Base-by-base conservation (phyloP, 208 protist genomes). In the Phytomonas sp. region DNA sequence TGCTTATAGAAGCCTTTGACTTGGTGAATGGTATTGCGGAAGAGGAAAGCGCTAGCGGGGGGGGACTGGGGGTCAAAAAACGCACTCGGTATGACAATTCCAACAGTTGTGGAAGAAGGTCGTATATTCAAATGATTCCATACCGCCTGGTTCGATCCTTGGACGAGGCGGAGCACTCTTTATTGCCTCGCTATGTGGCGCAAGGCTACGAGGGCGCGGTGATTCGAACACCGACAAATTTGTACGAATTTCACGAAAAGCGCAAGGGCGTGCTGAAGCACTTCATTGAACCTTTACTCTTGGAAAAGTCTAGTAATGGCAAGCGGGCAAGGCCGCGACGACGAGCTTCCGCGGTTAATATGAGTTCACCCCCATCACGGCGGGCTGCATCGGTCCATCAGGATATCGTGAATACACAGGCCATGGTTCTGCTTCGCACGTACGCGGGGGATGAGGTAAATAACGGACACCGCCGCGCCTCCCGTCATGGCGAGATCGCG, bases 151-250 rank as follows among this genome's bases (percentile, higher is more conserved):
- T 71, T 31, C 59, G 42, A 34, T 88, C 86, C 10, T 76, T 95
- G 56, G 70, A 80, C 12, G 83, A 91, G 37, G 85, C 85, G 8
- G 73, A 77, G 66, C 56, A 69, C 31, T 75, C 78, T 12, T 45
- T 87, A n/a, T 73, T 94, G 34, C 76, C 82, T 2, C 60, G 62
- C 29, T 95, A 84, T 75, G 40, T 86, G 7, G 45, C 40, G 19
- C 63, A 52, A 29, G 79, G 83, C 66, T 95, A 90, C 80, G 91
- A 95, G 66, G 91, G 91, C 26, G 88, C 88, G 42, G 91, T 95
- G 12, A 67, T 93, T 34, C 91, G 91, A 32, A 82, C 75, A 26
- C 81, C 88, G 2, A 66, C 81, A 42, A 95, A 95, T 64, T 70
- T 87, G 29, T 95, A 95, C 72, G 84, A 86, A 45, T 79, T 92